phyloP scores from a whole-genome alignment of 345 rosid species.

The Ailanthus altissimus region DNA sequence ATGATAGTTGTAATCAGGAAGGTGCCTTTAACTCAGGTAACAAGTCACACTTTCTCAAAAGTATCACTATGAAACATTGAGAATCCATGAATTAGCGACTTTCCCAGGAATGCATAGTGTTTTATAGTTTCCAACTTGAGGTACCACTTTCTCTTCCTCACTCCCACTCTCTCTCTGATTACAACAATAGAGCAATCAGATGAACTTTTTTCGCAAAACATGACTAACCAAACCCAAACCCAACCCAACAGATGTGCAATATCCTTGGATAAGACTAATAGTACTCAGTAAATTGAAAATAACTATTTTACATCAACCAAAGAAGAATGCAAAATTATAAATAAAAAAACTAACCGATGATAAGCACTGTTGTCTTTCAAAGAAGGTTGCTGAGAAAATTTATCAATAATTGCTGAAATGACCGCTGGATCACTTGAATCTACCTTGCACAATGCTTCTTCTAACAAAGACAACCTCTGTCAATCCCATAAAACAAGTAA shows the following conservation, averaged over 20 bases:
- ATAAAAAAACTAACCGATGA: constrained; percentile 48
- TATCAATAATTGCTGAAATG: constrained; percentile 56
- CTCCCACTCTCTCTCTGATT: not conserved
- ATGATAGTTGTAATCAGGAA: not conserved
- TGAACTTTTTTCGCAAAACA: not conserved
- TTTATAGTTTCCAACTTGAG: not conserved
- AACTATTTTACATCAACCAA: not conserved
- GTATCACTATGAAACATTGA: not conserved
- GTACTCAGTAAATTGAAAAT: not conserved
- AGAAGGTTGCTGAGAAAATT: constrained; percentile 51
- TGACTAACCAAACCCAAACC: not conserved
- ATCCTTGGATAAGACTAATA: not conserved
- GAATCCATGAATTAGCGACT: not conserved
- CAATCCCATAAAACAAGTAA: constrained; percentile 14
- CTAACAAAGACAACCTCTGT: constrained; percentile 64
- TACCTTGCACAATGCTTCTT: constrained; percentile 52
- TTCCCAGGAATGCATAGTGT: not conserved
- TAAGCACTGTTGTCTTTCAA: constrained; percentile 65
- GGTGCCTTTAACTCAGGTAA: not conserved
- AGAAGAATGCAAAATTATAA: not conserved
- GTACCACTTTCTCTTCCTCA: not conserved
- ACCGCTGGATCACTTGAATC: constrained; percentile 50
- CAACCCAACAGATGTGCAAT: not conserved
- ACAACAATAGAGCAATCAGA: not conserved
- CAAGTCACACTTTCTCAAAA: not conserved